Evolutionary conservation across 768 basidiomycete species (phyloP).

Genomic region (Tricholoma saponaceum): DNA sequence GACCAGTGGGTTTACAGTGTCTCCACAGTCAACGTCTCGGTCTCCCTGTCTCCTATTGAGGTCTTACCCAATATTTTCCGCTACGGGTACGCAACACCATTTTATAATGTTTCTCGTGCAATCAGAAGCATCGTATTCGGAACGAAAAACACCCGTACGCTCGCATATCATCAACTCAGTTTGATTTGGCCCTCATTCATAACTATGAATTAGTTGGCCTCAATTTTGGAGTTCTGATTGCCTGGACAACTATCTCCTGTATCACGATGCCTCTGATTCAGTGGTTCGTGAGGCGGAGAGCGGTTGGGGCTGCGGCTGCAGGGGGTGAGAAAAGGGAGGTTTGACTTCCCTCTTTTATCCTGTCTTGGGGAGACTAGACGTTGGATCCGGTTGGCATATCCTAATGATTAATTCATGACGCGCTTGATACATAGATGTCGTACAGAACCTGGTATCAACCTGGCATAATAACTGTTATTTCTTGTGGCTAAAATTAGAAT

Average conservation of each 20-base stretch:
- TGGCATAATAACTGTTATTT: too few relatives aligned
- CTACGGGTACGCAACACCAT: constrained; percentile 69
- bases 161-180: not conserved
- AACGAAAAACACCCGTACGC: constrained; percentile 56
- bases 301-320: not conserved
- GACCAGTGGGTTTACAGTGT: not conserved
- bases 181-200: not conserved
- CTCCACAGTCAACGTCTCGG: constrained; percentile 57
- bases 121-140: constrained; percentile 62
- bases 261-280: constrained; percentile 50
- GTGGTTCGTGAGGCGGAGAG: constrained; percentile 29
- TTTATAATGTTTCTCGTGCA: constrained; percentile 65
- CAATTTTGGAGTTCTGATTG: constrained; percentile 58
- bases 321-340: not conserved
- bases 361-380: too few relatives aligned
- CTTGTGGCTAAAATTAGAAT: too few relatives aligned
- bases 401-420: too few relatives aligned
- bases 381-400: too few relatives aligned
- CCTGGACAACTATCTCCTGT: constrained; percentile 52
- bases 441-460: too few relatives aligned
- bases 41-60: constrained; percentile 55
- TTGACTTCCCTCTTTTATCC: too few relatives aligned
- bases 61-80: constrained; percentile 53
- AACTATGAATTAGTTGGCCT: constrained; percentile 42
- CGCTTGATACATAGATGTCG: too few relatives aligned